Base-by-base conservation (phyloP, 139 green algal species). In the Monoraphidium neglectum region DNA sequence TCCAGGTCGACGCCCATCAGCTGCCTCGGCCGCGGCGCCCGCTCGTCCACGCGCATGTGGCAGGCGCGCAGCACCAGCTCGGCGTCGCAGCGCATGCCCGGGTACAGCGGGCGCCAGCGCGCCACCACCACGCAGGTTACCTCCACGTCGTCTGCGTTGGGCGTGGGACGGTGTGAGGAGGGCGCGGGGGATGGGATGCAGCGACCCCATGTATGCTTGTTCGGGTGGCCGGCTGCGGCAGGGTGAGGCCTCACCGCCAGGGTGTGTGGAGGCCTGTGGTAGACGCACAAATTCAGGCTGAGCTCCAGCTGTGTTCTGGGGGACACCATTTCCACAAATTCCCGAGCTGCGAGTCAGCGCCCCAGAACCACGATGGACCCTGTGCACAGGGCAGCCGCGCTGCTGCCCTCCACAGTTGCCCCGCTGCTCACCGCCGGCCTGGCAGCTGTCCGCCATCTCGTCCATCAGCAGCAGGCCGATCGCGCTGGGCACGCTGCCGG, bases 381-480 rank as follows among this genome's bases (percentile, higher is more conserved):
- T n/a, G n/a, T n/a, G n/a, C n/a, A n/a, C n/a, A n/a, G n/a, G n/a
- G n/a, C n/a, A n/a, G n/a, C n/a, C n/a, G n/a, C n/a, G n/a, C n/a
- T n/a, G n/a, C n/a, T n/a, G n/a, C n/a, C n/a, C n/a, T n/a, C n/a
- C n/a, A n/a, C n/a, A n/a, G 60, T 43, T 54, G 67, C 67, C 66
- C 33, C 13, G 46, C 13, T 15, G 8, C 76, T 53, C 33, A 92
- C 88, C 91, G 37, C 94, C 94, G 36, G 92, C 76, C 36, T 87
- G 79, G 38, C 83, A 87, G 6, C 60, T 77, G 68, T 97, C 94
- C 3, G 90, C 94, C 23, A 98, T 81, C 53, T 98, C 95, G 62
- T 96, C 89, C 46, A 89, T 79, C 61, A 98, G 79, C 26, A 97
- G 74, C 4, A 95, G 90, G 0, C 69, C 76, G 1, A 97, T 77